Evolutionary conservation across 2,329 filamentous ascomycete species (phyloP), one percentile per base, ranked within the genome.

Genomic region (Penicillium rolfsii): DNA sequence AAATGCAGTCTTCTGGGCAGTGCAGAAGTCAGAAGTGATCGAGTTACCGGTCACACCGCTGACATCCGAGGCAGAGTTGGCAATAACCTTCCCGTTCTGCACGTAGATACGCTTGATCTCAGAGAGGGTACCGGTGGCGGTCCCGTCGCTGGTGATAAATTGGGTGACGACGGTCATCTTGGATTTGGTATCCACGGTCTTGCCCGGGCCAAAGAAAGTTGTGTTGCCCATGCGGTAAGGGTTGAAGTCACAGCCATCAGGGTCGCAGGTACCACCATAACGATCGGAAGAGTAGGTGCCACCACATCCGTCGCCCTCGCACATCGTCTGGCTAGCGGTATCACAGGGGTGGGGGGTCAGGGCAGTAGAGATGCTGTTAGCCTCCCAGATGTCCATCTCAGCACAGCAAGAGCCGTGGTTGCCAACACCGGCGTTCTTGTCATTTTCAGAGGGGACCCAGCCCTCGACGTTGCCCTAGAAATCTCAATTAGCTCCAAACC

Each of bases 371-470:
- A 88, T 83, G 66, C 79, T 82, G 81, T 90, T 90, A 67, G 87
- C 87, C 78, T 90, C 87, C 87, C 87, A 89, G 74, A 88, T 82
- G 68, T 90, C 87, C 83, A 90, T 87, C 76, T 90, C 88, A 46
- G 83, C 77, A 74, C 87, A 90, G 82, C 87, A 89, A 41, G 86
- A 80, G 62, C 88, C 87, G 53, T 82, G 77, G 46, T 75, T 74
- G 41, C 84, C 84, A 26, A 75, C 71, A 58, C 85, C 85, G 36
- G 82, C 79, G 71, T 86, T 86, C 65, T 74, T 64, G 68, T 89
- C 85, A 67, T 79, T 84, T 40, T 66, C 61, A 1, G 85, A 85
- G 5, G 83, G 72, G 41, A 65, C 63, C 83, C 83, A 85, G 59
- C 80, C 80, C 6, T 84, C 81, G n/a, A 81, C 77, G 70, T 88